These are phyloP conservation scores for Chaetomium fimeti DNA, from an alignment of 495 filamentous ascomycete species.

Conservation along the genomic window DNA sequence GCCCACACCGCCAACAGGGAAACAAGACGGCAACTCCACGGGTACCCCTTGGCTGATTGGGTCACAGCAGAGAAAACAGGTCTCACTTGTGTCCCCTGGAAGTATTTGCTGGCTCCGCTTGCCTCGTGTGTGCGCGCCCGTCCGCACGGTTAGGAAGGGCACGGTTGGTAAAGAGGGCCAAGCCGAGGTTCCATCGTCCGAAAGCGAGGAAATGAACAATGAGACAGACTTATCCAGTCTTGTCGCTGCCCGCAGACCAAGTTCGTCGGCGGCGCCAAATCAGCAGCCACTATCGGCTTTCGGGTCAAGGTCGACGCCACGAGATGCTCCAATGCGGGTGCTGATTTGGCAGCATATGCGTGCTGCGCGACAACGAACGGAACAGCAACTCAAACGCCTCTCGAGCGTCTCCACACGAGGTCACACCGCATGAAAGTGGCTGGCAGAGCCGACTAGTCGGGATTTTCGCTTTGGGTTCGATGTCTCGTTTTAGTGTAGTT, in stretches of 20 bases:
- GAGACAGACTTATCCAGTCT: not conserved
- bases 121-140: not conserved
- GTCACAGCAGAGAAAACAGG: not conserved
- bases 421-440: slow-evolving; percentile 1
- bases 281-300: not conserved
- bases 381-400: not conserved
- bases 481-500: too few species aligned
- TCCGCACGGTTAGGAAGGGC: not conserved
- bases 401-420: not conserved
- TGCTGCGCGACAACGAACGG: not conserved
- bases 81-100: not conserved
- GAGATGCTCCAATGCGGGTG: slow-evolving; percentile 3
- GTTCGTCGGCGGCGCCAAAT: not conserved
- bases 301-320: slow-evolving; percentile 4
- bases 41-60: not conserved
- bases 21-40: not conserved
- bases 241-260: too few species aligned
- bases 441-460: not conserved
- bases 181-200: not conserved
- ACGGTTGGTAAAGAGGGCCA: not conserved
- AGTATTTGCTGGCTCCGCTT: not conserved
- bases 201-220: slow-evolving; percentile 4
- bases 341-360: not conserved
- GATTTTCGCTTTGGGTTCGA: not conserved
- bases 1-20: not conserved